Evolutionary conservation across 371 early-diverging fungal species (phyloP), one percentile per base, ranked within the genome.

Genomic region (Lichtheimia corymbifera): DNA sequence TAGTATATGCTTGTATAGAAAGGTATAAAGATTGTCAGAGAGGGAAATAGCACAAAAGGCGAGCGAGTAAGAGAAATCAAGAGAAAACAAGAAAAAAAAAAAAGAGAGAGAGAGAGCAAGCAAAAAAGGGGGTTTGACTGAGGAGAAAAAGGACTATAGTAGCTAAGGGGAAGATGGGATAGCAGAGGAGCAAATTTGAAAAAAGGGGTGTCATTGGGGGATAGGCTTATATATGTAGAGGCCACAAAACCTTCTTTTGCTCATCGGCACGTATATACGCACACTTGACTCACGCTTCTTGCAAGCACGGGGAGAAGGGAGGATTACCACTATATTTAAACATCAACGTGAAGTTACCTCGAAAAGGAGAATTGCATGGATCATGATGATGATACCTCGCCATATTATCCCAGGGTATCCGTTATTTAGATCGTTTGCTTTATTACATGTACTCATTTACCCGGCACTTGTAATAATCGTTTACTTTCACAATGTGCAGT

Each of bases 71-170:
- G 40, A 20, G 28, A 35, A 53, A 35, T 2, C 35, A 35, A 35
- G 11, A 35, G 54, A 54, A 30, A 40, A 17, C 14, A 40, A 54
- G 40, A 40, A 40, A 54, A 20, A 20, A 35, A 11, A 28, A 12
- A 40, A 35, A 54, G 35, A 1, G 54, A 28, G 4, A 35, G 40
- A 40, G 54, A 13, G 14, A 35, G 54, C 28, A 28, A 28, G 28
- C 28, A 28, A 28, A 20, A 40, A 54, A 54, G 20, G 54, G 54
- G 54, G 47, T 47, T 22, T n/a, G n/a, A 17, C 18, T 47, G 47
- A 22, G 47, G 47, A 47, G 47, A 47, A 18, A 22, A 47, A 47
- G n/a, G 47, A 22, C 22, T 47, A 47, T 47, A 22, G 22, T 18
- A n/a, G 47, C 22, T 47, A 22, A n/a, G n/a, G 47, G 47, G 47